Conservation (phyloP, 305 asterid species). For the Fraxinus floribunda region DNA sequence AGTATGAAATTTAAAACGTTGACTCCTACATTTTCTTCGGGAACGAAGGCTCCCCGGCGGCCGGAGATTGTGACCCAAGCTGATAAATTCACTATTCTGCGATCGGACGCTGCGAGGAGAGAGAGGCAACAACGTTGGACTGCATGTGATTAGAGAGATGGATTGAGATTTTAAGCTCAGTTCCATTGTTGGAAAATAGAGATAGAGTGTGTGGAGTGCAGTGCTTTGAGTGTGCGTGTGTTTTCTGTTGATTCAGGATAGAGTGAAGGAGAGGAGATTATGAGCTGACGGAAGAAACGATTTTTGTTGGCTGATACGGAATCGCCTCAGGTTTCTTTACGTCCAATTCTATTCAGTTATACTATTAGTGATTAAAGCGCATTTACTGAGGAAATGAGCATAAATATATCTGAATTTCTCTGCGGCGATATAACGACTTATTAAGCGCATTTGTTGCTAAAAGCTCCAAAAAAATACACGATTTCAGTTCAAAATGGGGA, state of each 20-base stretch:
- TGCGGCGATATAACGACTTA: background rate
- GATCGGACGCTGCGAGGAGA: conserved; percentile 42
- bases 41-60: conserved; percentile 34
- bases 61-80: conserved; percentile 49
- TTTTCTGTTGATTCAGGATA: conserved; percentile 21
- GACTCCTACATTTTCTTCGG: conserved; percentile 41
- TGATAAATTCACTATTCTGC: conserved; percentile 53
- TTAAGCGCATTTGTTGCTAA: background rate
- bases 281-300: conserved; percentile 16
- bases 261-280: conserved; percentile 31
- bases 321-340: conserved; percentile 8
- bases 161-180: conserved; percentile 34
- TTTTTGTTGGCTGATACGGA: background rate
- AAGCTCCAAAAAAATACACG: background rate
- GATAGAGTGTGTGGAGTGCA: conserved; percentile 32
- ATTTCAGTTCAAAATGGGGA: background rate
- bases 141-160: conserved; percentile 37
- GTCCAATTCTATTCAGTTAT: background rate
- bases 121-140: conserved; percentile 40
- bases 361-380: background rate
- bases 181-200: conserved; percentile 26
- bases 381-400: background rate
- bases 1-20: conserved; percentile 41
- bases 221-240: conserved; percentile 13
- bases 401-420: background rate